Percentiles rank a stretch among this genome's conserved stretches.
phyloP scores from a whole-genome alignment of 371 early-diverging fungal species.

The Thermomucor indicae-seudaticae region DNA sequence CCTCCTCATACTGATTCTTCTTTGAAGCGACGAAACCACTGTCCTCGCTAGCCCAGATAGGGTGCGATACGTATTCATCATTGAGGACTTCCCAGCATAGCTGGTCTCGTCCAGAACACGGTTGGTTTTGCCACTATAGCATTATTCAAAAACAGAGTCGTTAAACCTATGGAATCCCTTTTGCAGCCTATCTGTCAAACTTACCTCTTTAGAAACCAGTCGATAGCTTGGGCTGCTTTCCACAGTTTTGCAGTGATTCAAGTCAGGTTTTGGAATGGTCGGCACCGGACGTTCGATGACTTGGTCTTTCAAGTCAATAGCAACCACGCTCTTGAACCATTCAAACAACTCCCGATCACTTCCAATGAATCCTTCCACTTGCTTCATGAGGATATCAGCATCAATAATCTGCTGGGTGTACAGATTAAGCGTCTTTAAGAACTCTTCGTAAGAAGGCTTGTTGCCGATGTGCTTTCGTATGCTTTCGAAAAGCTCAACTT shows the following conservation, averaged over 20 bases:
- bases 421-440: constrained; percentile 91
- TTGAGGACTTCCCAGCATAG: constrained; percentile 95
- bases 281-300: constrained; percentile 30
- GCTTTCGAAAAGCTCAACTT: constrained; percentile 86
- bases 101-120: constrained; percentile 88
- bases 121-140: constrained; percentile 35
- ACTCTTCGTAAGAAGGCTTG: constrained; percentile 87
- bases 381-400: constrained; percentile 72
- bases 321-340: constrained; percentile 92
- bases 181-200: constrained; percentile 1
- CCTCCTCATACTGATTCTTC: constrained; percentile 97
- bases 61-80: constrained; percentile 94
- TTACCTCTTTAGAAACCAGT: constrained; percentile 58
- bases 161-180: not conserved
- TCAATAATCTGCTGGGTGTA: constrained; percentile 93
- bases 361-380: constrained; percentile 75
- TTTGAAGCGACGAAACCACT: constrained; percentile 90
- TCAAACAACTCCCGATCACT: constrained; percentile 73
- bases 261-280: constrained; percentile 48
- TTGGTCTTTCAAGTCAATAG: constrained; percentile 65
- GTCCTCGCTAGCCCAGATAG: constrained; percentile 95
- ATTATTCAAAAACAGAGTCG: not conserved
- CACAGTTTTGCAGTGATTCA: constrained; percentile 38
- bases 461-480: constrained; percentile 78
- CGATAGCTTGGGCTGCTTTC: constrained; percentile 65